Conservation (phyloP, 2,329 filamentous ascomycete species). For the Fusarium circinatum region DNA sequence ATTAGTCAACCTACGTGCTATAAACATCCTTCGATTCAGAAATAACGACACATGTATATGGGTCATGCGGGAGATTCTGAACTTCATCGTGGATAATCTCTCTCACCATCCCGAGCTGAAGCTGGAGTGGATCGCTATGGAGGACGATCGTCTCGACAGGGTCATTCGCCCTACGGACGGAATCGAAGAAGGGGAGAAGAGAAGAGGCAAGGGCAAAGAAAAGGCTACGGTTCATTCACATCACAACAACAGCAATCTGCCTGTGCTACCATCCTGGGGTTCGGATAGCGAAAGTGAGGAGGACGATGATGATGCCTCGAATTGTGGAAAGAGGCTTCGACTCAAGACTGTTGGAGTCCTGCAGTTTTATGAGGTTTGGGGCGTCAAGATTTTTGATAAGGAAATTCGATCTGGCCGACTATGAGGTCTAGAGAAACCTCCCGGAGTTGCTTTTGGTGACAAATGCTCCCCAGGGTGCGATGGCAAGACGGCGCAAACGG, state of each 20-base stretch:
- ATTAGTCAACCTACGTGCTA: slow-evolving; percentile 60
- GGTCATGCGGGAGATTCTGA: slow-evolving; percentile 65
- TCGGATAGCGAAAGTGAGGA: slow-evolving; percentile 51
- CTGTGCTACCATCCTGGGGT: slow-evolving; percentile 45
- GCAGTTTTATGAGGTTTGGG: slow-evolving; percentile 55
- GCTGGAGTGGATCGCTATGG: slow-evolving; percentile 68
- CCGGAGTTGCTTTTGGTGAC: slow-evolving; percentile 6
- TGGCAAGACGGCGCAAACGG: slow-evolving; percentile 19
- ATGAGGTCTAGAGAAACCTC: slow-evolving; percentile 16
- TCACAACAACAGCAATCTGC: slow-evolving; percentile 37
- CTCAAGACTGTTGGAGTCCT: slow-evolving; percentile 51
- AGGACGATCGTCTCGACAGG: slow-evolving; percentile 60
- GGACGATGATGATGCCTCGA: slow-evolving; percentile 45
- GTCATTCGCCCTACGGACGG: slow-evolving; percentile 56
- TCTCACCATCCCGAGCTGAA: slow-evolving; percentile 65
- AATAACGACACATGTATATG: slow-evolving; percentile 66
- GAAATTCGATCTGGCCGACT: slow-evolving; percentile 57
- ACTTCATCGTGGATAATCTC: slow-evolving; percentile 68
- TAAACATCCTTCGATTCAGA: slow-evolving; percentile 65
- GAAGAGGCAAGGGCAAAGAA: slow-evolving; percentile 50
- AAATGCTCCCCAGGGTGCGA: background rate
- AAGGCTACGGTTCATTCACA: slow-evolving; percentile 37
- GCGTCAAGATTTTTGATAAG: slow-evolving; percentile 68
- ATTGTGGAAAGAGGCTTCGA: slow-evolving; percentile 47
- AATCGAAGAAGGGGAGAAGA: slow-evolving; percentile 44